Evolutionary conservation across 2,329 filamentous ascomycete species (phyloP), one percentile per base, ranked within the genome.

Genomic region (Diaporthe vaccinii): DNA sequence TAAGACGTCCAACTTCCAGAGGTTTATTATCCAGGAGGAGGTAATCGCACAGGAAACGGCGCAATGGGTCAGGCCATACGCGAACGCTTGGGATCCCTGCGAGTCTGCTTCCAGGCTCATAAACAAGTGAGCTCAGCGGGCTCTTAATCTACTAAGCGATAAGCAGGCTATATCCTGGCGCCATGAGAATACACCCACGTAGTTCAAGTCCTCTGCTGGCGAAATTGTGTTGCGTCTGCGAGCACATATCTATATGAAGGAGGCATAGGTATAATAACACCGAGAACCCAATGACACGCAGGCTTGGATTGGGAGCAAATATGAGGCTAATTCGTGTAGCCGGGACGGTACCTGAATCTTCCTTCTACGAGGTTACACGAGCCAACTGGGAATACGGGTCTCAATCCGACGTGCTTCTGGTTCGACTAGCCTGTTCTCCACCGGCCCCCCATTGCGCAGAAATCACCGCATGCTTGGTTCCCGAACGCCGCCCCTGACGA

Each of bases 381-480:
- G 49, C 58, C 58, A 58, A 39, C 44, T 71, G 46, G 39, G 39
- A 71, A 59, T 76, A 69, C 67, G 65, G 74, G 36, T 53, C 20
- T n/a, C 28, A 34, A 65, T 65, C 61, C 71, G 55, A 70, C 46
- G 39, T 28, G 39, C 71, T 49, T 75, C 39, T 57, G 39, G 34
- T 14, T 51, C 61, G 71, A 53, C 28, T 51, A 51, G 22, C 51
- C 55, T 34, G 34, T 61, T 75, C 71, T 57, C 74, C 70, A 75
- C 74, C 14, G 34, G 55, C 46, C 55, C 49, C 62, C 51, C 62
- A 28, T 74, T 39, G 31, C 57, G 62, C 72, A 74, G 58, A 72
- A 74, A 55, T 65, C 72, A 74, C 67, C 51, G 65, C 74, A 76
- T 61, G 61, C 67, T 22, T 71, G 72, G 46, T 67, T 75, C 74